Conservation (phyloP, 345 rosid genomes). For the Cardiospermum halicacabum region DNA sequence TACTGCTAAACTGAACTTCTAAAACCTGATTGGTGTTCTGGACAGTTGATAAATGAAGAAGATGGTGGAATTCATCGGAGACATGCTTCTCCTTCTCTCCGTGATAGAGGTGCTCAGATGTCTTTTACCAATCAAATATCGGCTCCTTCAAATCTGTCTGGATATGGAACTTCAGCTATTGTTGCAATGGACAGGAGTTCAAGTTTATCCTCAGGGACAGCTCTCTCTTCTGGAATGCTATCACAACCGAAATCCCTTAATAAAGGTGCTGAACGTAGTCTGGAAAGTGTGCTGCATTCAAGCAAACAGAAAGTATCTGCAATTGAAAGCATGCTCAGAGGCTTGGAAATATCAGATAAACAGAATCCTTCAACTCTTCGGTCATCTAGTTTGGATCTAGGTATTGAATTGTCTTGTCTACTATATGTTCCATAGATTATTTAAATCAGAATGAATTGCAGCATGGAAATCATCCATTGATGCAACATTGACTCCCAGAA, state of each 20-base stretch:
- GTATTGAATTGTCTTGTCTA: constrained; percentile 47
- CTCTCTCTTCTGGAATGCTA: constrained; percentile 74
- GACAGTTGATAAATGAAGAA: constrained; percentile 86
- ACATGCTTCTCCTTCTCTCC: constrained; percentile 92
- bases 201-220: constrained; percentile 57
- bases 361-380: constrained; percentile 71
- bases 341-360: constrained; percentile 83
- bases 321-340: constrained; percentile 97
- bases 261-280: constrained; percentile 82
- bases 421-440: not conserved
- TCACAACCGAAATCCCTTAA: constrained; percentile 66
- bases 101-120: constrained; percentile 75
- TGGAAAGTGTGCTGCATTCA: constrained; percentile 91
- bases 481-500: constrained; percentile 6
- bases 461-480: constrained; percentile 15
- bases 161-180: constrained; percentile 95
- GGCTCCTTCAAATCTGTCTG: constrained; percentile 52
- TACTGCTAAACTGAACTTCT: constrained; percentile 1
- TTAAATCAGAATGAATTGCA: not conserved
- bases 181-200: constrained; percentile 95
- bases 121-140: constrained; percentile 52
- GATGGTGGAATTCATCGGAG: constrained; percentile 94
- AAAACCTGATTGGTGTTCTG: constrained; percentile 4
- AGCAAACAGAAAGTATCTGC: constrained; percentile 99
- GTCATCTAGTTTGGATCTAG: constrained; percentile 98